Evolutionary conservation across 352 stramenopile species (phyloP).

Genomic region (Phytophthora syringae): DNA sequence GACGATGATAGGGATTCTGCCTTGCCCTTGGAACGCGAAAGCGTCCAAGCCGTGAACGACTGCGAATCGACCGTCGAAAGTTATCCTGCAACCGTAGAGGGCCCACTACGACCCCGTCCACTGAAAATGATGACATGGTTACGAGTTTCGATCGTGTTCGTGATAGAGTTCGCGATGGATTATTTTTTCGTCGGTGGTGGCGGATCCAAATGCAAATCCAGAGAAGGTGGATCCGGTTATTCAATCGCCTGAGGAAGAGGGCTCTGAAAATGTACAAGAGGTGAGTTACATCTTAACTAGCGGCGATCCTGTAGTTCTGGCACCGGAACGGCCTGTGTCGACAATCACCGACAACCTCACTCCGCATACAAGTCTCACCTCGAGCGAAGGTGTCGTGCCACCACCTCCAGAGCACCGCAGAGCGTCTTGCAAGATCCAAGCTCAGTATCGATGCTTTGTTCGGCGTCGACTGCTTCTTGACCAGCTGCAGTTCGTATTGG

Average conservation of each 20-base stretch:
- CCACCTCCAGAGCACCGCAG: not conserved
- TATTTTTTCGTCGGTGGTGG: not conserved
- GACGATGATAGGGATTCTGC: slow-evolving; percentile 10
- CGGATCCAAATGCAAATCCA: not conserved
- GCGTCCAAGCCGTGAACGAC: slow-evolving; percentile 9
- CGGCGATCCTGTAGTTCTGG: not conserved
- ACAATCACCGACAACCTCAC: not conserved
- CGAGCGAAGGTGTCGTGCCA: not conserved
- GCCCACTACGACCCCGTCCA: not conserved
- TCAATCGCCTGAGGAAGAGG: not conserved
- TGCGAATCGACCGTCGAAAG: slow-evolving; percentile 10
- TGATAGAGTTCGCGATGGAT: not conserved
- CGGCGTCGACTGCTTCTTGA: slow-evolving; percentile 40
- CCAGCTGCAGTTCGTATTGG: slow-evolving; percentile 49
- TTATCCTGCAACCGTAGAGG: slow-evolving; percentile 4
- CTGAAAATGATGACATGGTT: slow-evolving; percentile 14
- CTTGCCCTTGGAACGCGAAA: slow-evolving; percentile 6
- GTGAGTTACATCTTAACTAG: too few relatives aligned
- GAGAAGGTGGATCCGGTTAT: not conserved
- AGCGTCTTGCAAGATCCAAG: slow-evolving; percentile 36
- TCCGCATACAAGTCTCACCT: not conserved
- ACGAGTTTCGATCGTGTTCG: slow-evolving; percentile 5
- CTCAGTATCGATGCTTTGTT: slow-evolving; percentile 47
- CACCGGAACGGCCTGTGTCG: not conserved
- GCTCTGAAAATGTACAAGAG: not conserved